Percentiles rank a stretch among this genome's conserved stretches.
These are phyloP conservation scores for Sporothrix humicola DNA, from an alignment of 2,329 filamentous ascomycete genomes.

Conservation along the genomic window DNA sequence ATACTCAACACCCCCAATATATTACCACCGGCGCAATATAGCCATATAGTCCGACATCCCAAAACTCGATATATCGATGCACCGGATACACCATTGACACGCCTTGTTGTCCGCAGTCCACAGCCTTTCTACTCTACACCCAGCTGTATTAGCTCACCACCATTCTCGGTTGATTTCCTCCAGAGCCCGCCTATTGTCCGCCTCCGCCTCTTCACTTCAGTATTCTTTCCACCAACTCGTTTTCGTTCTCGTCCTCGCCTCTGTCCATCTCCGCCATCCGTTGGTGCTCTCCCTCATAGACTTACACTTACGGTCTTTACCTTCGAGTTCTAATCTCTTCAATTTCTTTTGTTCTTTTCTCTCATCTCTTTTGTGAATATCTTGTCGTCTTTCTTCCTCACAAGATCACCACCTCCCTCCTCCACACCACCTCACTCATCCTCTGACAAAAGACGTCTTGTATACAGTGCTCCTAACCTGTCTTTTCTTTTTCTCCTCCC, in stretches of 20 bases:
- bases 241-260: no score
- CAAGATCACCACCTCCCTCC: not conserved
- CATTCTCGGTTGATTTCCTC: not conserved
- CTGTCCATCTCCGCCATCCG: not conserved
- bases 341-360: not conserved
- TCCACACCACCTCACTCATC: not conserved
- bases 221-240: no score
- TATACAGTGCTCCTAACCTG: not conserved
- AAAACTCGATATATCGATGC: not conserved
- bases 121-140: not conserved
- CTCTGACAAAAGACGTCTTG: constrained; percentile 26
- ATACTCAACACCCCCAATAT: not conserved
- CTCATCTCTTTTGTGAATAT: not conserved
- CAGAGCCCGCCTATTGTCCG: no score
- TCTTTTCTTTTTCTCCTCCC: not conserved
- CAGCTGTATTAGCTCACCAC: not conserved
- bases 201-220: no score
- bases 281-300: not conserved
- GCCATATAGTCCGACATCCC: constrained; percentile 28
- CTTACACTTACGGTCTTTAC: not conserved
- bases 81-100: not conserved
- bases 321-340: not conserved
- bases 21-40: constrained; percentile 29
- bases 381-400: not conserved
- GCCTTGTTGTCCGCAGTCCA: not conserved